Percentiles rank a stretch among this genome's conserved stretches.
Evolutionary conservation across 345 rosid genomes (phyloP).

Genomic region (Crucihimalaya himalaica): DNA sequence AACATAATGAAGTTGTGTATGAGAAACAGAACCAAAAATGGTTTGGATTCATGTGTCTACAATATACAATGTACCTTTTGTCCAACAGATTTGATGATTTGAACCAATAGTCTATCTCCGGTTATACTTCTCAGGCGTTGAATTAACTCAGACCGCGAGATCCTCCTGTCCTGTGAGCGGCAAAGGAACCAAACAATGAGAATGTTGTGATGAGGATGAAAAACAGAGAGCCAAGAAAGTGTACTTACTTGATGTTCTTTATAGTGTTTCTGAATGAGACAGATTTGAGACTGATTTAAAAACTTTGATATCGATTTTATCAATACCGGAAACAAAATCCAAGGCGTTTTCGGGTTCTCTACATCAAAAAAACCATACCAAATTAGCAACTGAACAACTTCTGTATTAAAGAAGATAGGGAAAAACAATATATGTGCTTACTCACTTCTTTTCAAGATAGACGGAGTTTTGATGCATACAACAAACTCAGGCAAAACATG

Average conservation of each 20-base stretch:
- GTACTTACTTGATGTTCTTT: slow-evolving; percentile 48
- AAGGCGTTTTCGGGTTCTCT: slow-evolving; percentile 59
- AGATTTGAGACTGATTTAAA: slow-evolving; percentile 41
- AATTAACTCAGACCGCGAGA: slow-evolving; percentile 57
- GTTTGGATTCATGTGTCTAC: neutral
- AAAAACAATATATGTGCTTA: neutral
- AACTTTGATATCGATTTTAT: slow-evolving; percentile 54
- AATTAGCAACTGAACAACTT: slow-evolving; percentile 7
- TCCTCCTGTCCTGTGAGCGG: slow-evolving; percentile 54
- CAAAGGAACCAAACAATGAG: neutral
- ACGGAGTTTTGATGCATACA: slow-evolving; percentile 56
- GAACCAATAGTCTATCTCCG: slow-evolving; percentile 63
- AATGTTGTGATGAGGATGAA: neutral
- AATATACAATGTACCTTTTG: slow-evolving; percentile 43
- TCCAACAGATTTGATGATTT: slow-evolving; percentile 56
- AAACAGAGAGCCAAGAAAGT: neutral
- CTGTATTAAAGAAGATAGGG: neutral
- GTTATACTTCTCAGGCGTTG: slow-evolving; percentile 54
- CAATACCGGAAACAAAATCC: slow-evolving; percentile 61
- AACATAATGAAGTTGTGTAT: neutral
- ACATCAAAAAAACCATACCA: slow-evolving; percentile 9
- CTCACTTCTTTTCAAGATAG: slow-evolving; percentile 41
- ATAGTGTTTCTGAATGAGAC: slow-evolving; percentile 46
- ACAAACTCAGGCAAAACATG: slow-evolving; percentile 66
- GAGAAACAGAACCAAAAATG: neutral